These are phyloP conservation scores for Fusarium papillatum DNA, from an alignment of 2,329 filamentous ascomycete genomes.

Conservation along the genomic window DNA sequence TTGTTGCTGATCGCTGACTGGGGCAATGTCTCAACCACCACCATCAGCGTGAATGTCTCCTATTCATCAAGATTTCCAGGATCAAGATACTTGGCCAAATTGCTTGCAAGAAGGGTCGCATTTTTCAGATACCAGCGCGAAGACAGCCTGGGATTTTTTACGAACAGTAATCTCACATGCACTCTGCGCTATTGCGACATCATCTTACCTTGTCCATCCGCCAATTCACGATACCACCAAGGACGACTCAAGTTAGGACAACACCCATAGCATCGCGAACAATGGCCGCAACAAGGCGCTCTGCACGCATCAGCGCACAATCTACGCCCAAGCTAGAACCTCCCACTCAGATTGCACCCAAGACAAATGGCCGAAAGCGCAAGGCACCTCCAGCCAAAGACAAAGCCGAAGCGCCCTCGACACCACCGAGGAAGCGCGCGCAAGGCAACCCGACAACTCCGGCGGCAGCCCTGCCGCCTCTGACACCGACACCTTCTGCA, in stretches of 20 bases:
- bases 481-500: slow-evolving; percentile 63
- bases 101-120: background rate
- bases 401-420: slow-evolving; percentile 42
- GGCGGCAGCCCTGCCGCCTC: slow-evolving; percentile 49
- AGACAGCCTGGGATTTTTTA: background rate
- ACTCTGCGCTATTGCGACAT: slow-evolving; percentile 12
- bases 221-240: slow-evolving; percentile 22
- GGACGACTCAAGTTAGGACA: slow-evolving; percentile 1
- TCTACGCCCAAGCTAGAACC: slow-evolving; percentile 27
- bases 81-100: background rate
- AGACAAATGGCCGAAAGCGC: slow-evolving; percentile 50
- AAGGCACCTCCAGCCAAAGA: slow-evolving; percentile 44
- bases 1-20: background rate
- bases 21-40: background rate
- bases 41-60: slow-evolving; percentile 23
- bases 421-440: slow-evolving; percentile 49
- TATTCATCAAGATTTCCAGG: slow-evolving; percentile 6
- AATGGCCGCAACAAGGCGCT: slow-evolving; percentile 54
- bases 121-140: background rate
- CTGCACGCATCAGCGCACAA: slow-evolving; percentile 56
- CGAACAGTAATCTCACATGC: slow-evolving; percentile 25
- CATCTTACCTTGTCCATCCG: background rate
- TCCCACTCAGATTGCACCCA: slow-evolving; percentile 36
- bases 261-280: slow-evolving; percentile 23
- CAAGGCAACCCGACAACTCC: slow-evolving; percentile 35